Evolutionary conservation across 106 monocot species (phyloP), one percentile per base, ranked within the genome.

Genomic region (Apostasia ramifera): DNA sequence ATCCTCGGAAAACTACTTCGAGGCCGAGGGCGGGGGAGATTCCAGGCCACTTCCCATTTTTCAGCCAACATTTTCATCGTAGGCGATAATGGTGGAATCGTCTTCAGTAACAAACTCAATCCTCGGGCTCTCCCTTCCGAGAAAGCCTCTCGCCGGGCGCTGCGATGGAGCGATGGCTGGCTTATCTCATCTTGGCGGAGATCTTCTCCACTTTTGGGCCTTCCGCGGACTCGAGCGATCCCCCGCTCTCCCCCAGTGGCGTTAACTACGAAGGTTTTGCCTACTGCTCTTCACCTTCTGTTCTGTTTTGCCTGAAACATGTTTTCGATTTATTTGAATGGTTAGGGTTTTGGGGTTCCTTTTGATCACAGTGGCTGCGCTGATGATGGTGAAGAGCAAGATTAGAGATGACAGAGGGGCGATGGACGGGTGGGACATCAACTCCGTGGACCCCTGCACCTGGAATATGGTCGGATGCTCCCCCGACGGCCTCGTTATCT

Each of bases 391-490:
- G 71, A 98, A 98, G 83, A 87, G 79, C 75, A 80, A 77, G 83
- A 75, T 98, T 82, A 83, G 81, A 71, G 92, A 87, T 54, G 85
- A 73, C 48, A 66, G 56, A 4, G 81, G 83, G 68, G 81, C 72
- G 44, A 87, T 93, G 89, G 77, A 76, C 49, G 92, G 92, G 7
- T 98, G 97, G 97, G 97, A 98, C 66, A 92, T 93, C 59, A 87
- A 92, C 67, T 98, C 97, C 2, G 97, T 98, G 38, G 97, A 98
- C 55, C 92, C 97, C 7, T 98, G 97, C 68, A 98, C 92, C 41
- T 98, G 97, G 97, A 83, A 82, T 41, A 93, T 98, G 92, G 87
- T 98, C 65, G 85, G 77, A 42, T 98, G 97, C 85, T 93, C 92
- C 14, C 68, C 89, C 41, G 80, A 90, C 38, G 92, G 92, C 54